Evolutionary conservation across 257 asterid species (phyloP), one percentile per base, ranked within the genome.

Genomic region (Eucommia ulmoides): DNA sequence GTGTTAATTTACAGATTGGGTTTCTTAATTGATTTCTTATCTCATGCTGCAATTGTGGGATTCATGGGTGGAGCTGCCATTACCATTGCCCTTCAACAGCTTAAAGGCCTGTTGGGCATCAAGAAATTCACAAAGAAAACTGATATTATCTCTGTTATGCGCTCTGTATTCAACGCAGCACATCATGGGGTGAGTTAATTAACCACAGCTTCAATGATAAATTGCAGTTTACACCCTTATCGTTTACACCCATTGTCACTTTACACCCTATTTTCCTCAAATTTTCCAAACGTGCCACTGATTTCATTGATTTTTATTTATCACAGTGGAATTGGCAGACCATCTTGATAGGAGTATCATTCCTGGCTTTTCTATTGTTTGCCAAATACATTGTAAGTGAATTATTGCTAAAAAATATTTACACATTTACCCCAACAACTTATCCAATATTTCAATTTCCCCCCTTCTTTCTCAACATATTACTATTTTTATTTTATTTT

Each of bases 311-410:
- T n/a, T 35, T 25, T n/a, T 48, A 0, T 60, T 48, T 38, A 7
- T 8, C 41, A 2, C 82, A 83, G 94, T 83, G 94, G 94, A 83
- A 83, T 51, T 78, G 87, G 80, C 70, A 81, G 77, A 83, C 94
- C 20, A 65, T 75, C 26, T 46, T 77, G 17, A 83, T 83, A 19
- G 94, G 92, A 49, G 62, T 69, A 18, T 1, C 67, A 26, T 83
- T 83, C 79, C 65, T 83, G 77, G 74, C 58, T 25, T 69, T 76
- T 59, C 76, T 83, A 45, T 73, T 83, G 50, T 7, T 67, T 24
- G 62, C 81, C 35, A 83, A 83, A 64, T 65, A 60, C 57, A 68
- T 83, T 33, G 94, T 83, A 59, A 80, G 94, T 22, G 1, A 26
- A 20, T 10, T 42, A 18, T 38, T 17, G 33, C 19, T 35, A 45